Percentiles rank a stretch among this genome's conserved stretches.
Evolutionary conservation across 805 yeast species (phyloP).

Genomic region (Kregervanrija pseudodelftensis): DNA sequence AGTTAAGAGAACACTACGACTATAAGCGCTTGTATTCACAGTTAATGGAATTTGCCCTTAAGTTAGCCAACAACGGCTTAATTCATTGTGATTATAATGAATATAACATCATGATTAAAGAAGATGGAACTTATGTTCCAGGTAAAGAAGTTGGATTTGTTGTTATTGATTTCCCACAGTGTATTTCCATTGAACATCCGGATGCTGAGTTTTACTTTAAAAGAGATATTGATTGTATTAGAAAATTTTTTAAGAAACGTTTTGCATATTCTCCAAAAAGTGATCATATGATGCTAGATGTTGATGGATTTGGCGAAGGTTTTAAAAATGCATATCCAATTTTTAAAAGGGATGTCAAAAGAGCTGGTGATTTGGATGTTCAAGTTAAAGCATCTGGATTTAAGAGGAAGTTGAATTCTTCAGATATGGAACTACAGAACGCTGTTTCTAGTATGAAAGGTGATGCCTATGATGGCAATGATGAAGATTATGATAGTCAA

Average conservation of each 20-base stretch:
- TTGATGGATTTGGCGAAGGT: constrained; percentile 78
- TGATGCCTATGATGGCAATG: constrained; percentile 12
- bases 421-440: constrained; percentile 60
- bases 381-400: constrained; percentile 90
- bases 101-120: constrained; percentile 81
- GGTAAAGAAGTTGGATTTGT: constrained; percentile 62
- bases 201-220: constrained; percentile 86
- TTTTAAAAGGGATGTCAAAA: constrained; percentile 65
- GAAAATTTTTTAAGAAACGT: constrained; percentile 73
- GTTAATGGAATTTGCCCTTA: constrained; percentile 79
- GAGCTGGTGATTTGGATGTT: constrained; percentile 69
- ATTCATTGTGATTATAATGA: constrained; percentile 98
- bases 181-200: constrained; percentile 84
- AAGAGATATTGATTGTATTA: constrained; percentile 88
- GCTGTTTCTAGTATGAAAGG: constrained; percentile 45
- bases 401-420: constrained; percentile 33
- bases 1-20: constrained; percentile 61
- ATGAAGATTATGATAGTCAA: constrained; percentile 13
- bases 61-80: constrained; percentile 78
- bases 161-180: constrained; percentile 97
- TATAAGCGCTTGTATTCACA: constrained; percentile 71
- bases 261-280: constrained; percentile 62
- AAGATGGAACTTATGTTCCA: constrained; percentile 42
- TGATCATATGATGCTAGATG: constrained; percentile 67
- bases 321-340: constrained; percentile 70